A percentile compares a stretch with the other conserved stretches of the same genome.
phyloP scores from a whole-genome alignment of 495 filamentous ascomycete genomes.

The Penicillium pulvis region DNA sequence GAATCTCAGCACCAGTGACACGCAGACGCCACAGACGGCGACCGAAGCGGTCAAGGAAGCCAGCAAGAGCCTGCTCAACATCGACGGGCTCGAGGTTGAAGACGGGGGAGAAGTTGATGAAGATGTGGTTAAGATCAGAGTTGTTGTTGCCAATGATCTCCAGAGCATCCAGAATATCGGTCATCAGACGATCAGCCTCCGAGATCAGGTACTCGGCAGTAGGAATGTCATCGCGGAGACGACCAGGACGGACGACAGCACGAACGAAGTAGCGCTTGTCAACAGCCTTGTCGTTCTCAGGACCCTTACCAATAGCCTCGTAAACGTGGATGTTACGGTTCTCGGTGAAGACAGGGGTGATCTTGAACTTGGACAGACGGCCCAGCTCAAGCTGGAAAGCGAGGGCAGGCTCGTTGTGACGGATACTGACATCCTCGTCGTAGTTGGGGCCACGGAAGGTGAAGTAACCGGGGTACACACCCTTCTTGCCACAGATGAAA shows the following conservation, averaged over 20 bases:
- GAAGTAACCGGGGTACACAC: slow-evolving; percentile 94
- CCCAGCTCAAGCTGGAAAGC: slow-evolving; percentile 97
- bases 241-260: slow-evolving; percentile 87
- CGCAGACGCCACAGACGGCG: slow-evolving; percentile 94
- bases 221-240: slow-evolving; percentile 93
- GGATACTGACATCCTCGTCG: slow-evolving; percentile 89
- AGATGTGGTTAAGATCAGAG: slow-evolving; percentile 99
- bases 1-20: slow-evolving; percentile 96
- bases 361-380: slow-evolving; percentile 92
- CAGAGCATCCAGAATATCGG: slow-evolving; percentile 94
- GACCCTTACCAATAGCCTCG: slow-evolving; percentile 90
- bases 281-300: slow-evolving; percentile 74
- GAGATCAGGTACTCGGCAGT: slow-evolving; percentile 98
- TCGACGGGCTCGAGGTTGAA: slow-evolving; percentile 90
- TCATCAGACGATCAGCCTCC: slow-evolving; percentile 93
- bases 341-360: slow-evolving; percentile 97
- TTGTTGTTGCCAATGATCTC: slow-evolving; percentile 99
- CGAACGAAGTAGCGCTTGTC: slow-evolving; percentile 96
- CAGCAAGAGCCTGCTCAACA: slow-evolving; percentile 90
- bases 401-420: slow-evolving; percentile 92
- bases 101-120: slow-evolving; percentile 96
- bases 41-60: slow-evolving; percentile 95
- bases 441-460: slow-evolving; percentile 94
- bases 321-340: slow-evolving; percentile 99
- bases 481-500: slow-evolving; percentile 94